Conservation (phyloP, 345 rosid genomes). For the Kandelia obovata region DNA sequence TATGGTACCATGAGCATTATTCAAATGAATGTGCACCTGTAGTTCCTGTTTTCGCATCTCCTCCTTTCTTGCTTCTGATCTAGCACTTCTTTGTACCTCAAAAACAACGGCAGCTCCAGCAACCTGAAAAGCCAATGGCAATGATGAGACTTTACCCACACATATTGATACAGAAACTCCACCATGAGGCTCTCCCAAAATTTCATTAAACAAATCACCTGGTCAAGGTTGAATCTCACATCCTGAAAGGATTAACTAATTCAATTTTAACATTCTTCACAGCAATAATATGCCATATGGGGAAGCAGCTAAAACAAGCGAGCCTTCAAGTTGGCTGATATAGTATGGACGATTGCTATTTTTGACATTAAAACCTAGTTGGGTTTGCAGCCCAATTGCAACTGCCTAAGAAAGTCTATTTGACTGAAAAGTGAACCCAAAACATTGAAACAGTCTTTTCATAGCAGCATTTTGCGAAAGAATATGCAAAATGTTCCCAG, state of each 20-base stretch:
- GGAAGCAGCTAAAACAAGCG: neutral
- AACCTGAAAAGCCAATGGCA: slow-evolving; percentile 38
- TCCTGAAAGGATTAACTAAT: neutral
- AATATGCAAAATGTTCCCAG: neutral
- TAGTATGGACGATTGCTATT: no score
- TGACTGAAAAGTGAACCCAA: no score
- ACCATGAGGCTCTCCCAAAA: no score
- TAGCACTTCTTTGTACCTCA: slow-evolving; percentile 75
- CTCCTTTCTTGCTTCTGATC: slow-evolving; percentile 84
- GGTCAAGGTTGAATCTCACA: neutral
- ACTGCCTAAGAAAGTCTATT: no score
- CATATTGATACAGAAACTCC: no score
- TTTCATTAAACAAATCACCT: no score
- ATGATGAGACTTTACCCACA: neutral
- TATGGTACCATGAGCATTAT: neutral
- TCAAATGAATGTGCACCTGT: slow-evolving; percentile 31
- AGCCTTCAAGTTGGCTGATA: neutral
- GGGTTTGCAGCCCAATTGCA: no score
- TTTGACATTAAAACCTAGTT: no score
- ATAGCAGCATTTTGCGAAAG: neutral
- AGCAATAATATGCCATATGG: neutral
- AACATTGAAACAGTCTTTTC: neutral
- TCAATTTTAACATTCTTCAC: neutral
- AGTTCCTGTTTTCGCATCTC: slow-evolving; percentile 55
- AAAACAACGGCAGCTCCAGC: slow-evolving; percentile 73